These are phyloP conservation scores for Tolypocladium paradoxum DNA, from an alignment of 2,329 filamentous ascomycete genomes.

Conservation along the genomic window DNA sequence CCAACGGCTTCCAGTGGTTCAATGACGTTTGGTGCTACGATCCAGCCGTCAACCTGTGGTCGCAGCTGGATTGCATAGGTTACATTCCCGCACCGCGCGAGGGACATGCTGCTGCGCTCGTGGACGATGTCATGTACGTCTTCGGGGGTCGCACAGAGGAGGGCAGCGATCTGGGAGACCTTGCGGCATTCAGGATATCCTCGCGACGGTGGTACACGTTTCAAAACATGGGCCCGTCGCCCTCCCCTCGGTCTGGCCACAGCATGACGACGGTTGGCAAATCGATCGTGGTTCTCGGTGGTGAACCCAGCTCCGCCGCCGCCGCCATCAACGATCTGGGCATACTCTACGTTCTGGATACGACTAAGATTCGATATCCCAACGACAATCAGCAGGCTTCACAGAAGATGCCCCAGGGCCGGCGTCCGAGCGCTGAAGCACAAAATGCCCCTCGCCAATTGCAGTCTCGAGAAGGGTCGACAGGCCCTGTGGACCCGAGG, in stretches of 20 bases:
- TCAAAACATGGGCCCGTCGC: slow-evolving; percentile 97
- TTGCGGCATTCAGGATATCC: slow-evolving; percentile 66
- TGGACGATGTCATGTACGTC: slow-evolving; percentile 98
- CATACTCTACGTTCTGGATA: slow-evolving; percentile 86
- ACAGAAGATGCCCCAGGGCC: slow-evolving; percentile 28
- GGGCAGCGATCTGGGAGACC: slow-evolving; percentile 80
- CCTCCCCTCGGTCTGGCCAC: slow-evolving; percentile 86
- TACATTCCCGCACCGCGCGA: slow-evolving; percentile 92
- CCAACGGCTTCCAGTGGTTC: slow-evolving; percentile 93
- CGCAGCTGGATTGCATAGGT: slow-evolving; percentile 87
- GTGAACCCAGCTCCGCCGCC: slow-evolving; percentile 83
- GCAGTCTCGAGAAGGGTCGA: slow-evolving; percentile 40
- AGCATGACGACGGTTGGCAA: slow-evolving; percentile 96
- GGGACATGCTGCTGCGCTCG: slow-evolving; percentile 85
- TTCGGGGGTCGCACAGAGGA: slow-evolving; percentile 95
- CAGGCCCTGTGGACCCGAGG: slow-evolving; percentile 38
- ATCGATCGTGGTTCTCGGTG: slow-evolving; percentile 82
- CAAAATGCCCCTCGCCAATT: slow-evolving; percentile 22
- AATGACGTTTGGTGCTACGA: slow-evolving; percentile 99
- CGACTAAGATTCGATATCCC: slow-evolving; percentile 91
- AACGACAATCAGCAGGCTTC: slow-evolving; percentile 48
- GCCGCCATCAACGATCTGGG: slow-evolving; percentile 75
- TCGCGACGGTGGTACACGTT: slow-evolving; percentile 97
- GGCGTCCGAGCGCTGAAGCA: slow-evolving; percentile 30
- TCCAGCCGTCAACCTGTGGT: slow-evolving; percentile 70